These are phyloP conservation scores for Abrus pulchellus DNA, from an alignment of 306 rosid genomes.

Conservation along the genomic window DNA sequence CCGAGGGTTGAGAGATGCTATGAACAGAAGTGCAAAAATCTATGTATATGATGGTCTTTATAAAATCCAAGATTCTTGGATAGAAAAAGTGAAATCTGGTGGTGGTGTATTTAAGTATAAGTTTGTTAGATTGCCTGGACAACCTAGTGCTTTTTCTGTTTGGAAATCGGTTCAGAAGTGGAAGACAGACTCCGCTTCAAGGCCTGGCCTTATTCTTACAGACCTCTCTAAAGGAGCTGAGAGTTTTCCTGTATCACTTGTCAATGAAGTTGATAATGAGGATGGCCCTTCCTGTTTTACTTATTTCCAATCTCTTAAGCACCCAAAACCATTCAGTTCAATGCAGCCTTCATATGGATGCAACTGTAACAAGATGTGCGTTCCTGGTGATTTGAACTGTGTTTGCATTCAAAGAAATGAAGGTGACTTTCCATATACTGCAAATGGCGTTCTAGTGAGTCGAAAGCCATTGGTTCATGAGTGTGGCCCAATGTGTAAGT, in stretches of 20 bases:
- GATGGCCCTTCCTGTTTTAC: conserved; percentile 64
- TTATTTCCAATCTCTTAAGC: conserved; percentile 59
- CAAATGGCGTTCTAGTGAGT: conserved; percentile 62
- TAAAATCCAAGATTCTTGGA: conserved; percentile 67
- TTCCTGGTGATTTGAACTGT: conserved; percentile 67
- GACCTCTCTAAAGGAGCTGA: conserved; percentile 71
- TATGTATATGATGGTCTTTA: conserved; percentile 79
- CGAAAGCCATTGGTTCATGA: conserved; percentile 68
- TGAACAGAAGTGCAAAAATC: conserved; percentile 53
- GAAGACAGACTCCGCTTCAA: conserved; percentile 49
- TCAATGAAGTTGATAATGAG: conserved; percentile 72
- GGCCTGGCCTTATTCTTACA: conserved; percentile 65
- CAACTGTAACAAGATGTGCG: conserved; percentile 59
- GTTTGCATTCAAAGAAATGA: conserved; percentile 68
- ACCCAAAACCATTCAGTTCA: conserved; percentile 52
- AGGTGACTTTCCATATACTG: conserved; percentile 69
- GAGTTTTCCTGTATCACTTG: conserved; percentile 66
- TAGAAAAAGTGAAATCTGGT: conserved; percentile 65
- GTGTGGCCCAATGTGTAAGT: conserved; percentile 69
- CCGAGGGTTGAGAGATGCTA: conserved; percentile 62
- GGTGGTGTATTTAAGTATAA: conserved; percentile 72
- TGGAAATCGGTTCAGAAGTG: conserved; percentile 67
- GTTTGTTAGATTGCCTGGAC: conserved; percentile 69
- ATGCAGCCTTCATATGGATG: conserved; percentile 57
- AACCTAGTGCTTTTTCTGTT: conserved; percentile 58